Evolutionary conservation across 169 alveolate species (phyloP).

Genomic region (Plasmodium inui): DNA sequence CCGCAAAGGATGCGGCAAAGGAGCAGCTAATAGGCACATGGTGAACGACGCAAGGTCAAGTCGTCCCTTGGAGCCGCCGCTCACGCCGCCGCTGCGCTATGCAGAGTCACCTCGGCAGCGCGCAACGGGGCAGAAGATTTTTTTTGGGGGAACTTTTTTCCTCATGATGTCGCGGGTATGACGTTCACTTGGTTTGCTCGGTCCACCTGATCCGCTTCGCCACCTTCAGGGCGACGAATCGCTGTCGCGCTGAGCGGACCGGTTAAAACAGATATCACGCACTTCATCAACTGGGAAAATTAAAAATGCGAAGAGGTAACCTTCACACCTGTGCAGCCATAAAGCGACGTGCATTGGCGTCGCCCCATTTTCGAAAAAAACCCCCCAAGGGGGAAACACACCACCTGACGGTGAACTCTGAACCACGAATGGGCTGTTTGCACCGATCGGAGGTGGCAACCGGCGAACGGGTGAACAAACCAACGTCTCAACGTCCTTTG

Average conservation of each 20-base stretch:
- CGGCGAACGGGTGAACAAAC: background rate
- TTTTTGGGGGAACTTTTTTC: background rate
- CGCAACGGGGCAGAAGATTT: background rate
- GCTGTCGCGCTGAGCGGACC: background rate
- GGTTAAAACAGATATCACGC: background rate
- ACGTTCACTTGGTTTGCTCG: background rate
- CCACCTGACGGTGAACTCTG: background rate
- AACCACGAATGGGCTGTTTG: no score
- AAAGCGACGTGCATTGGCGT: background rate
- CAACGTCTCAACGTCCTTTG: background rate
- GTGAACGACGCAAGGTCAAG: background rate
- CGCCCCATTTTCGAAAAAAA: background rate
- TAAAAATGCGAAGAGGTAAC: background rate
- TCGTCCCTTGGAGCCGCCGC: no score
- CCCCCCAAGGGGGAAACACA: background rate
- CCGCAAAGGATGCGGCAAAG: background rate
- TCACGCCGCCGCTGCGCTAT: background rate
- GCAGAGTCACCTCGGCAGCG: background rate
- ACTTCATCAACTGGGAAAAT: background rate
- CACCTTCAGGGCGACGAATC: no score
- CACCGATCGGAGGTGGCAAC: no score
- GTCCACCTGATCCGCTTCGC: background rate
- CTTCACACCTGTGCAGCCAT: background rate
- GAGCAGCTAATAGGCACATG: background rate
- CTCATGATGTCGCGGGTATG: background rate